Evolutionary conservation across 2,329 filamentous ascomycete genomes (phyloP), one percentile per base, ranked within the genome.

Genomic region (Verticillium nubilum): DNA sequence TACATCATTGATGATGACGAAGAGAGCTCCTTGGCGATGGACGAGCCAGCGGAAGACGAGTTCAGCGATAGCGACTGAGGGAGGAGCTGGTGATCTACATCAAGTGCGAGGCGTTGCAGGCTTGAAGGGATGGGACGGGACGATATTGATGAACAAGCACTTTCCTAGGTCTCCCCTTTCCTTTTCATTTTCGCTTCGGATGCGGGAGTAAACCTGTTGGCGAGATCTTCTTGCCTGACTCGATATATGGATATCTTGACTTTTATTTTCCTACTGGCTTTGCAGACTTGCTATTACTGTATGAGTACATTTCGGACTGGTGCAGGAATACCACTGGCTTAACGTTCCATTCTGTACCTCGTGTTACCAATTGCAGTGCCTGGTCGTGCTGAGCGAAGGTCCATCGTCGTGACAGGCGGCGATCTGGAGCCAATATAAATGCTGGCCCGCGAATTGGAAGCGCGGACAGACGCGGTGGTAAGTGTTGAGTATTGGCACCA

Each of bases 1-100:
- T 68, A 70, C 63, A 73, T 74, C 47, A 59, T 71, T 26, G 62
- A 69, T 23, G 61, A 63, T 28, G 62, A 61, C 31, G 59, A 62
- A 10, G 42, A 57, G n/a, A 57, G 56, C 37, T 57, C 56, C 26
- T 12, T 52, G 56, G 56, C 27, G 26, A 62, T 63, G 55, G 60
- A 59, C 25, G 67, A 73, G 25, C 78, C 74, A 56, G 78, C 80
- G 52, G 78, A 80, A 13, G 13, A 15, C 9, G 52, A 28, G 25
- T 53, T 53, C 26, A 53, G 52, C 42, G 77, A 79, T 19, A 73
- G 70, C 62, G 72, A 74, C 42, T 74, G 62, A 68, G 58, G 57
- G 57, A 25, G 13, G 29, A 10, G 9, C 9, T 31, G 9, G n/a
- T 17, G 26, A 31, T 31, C 13, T 31, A 42, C 26, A n/a, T 50